These are phyloP conservation scores for Litsea cubeba DNA, from an alignment of 164 flowering plant genomes.

Conservation along the genomic window DNA sequence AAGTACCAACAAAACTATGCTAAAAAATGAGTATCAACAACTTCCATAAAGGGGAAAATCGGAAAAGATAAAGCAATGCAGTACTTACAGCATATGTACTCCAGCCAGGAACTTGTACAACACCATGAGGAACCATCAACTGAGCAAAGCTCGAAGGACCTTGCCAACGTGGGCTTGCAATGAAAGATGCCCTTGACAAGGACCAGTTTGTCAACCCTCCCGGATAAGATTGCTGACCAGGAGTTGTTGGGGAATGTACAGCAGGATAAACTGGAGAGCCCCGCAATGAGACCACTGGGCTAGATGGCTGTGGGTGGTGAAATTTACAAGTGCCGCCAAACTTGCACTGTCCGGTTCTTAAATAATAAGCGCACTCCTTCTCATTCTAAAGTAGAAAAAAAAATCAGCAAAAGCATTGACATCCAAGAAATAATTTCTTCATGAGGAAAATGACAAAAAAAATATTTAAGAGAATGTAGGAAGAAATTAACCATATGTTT, in stretches of 20 bases:
- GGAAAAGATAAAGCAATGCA: background rate
- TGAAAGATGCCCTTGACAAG: conserved; percentile 71
- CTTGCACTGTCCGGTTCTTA: conserved; percentile 95
- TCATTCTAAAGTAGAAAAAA: conserved; percentile 56
- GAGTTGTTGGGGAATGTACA: conserved; percentile 67
- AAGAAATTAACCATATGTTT: background rate
- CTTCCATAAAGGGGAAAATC: background rate
- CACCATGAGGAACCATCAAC: conserved; percentile 81
- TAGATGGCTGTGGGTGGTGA: conserved; percentile 93
- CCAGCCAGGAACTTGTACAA: conserved; percentile 87
- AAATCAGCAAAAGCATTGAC: conserved; percentile 5
- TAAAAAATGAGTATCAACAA: background rate
- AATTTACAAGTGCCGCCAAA: conserved; percentile 92
- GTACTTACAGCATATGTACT: conserved; percentile 67
- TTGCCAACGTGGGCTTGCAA: conserved; percentile 91
- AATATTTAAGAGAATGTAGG: background rate
- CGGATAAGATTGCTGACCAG: conserved; percentile 74
- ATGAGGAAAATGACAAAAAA: background rate
- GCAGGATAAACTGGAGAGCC: conserved; percentile 83
- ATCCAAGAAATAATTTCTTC: background rate
- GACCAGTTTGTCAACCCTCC: conserved; percentile 72
- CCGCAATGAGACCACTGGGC: conserved; percentile 65
- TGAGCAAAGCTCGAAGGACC: conserved; percentile 83
- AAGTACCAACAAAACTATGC: too few relatives aligned
- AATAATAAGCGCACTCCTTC: conserved; percentile 82